Evolutionary conservation across 352 stramenopile genomes (phyloP).

Genomic region (Phytophthora pistaciae): DNA sequence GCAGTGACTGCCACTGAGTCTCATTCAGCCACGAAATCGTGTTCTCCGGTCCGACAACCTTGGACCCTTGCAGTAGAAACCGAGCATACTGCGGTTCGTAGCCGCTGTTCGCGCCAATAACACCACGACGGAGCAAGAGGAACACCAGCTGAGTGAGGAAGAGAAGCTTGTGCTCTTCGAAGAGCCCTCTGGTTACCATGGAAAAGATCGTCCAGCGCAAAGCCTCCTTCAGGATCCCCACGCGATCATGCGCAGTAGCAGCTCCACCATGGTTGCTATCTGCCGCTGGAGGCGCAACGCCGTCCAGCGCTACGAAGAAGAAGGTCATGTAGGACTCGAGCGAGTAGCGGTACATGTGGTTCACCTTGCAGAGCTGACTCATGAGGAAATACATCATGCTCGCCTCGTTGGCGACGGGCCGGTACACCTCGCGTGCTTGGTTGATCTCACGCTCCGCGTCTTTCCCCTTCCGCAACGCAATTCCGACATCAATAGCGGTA

Average conservation of each 20-base stretch:
- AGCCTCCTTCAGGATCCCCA: constrained; percentile 71
- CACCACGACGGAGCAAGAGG: constrained; percentile 73
- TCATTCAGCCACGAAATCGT: constrained; percentile 88
- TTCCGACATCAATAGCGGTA: constrained; percentile 88
- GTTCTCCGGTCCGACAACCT: constrained; percentile 72
- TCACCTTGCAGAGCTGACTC: constrained; percentile 88
- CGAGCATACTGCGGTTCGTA: constrained; percentile 79
- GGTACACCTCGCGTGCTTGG: constrained; percentile 91
- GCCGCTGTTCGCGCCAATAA: constrained; percentile 68
- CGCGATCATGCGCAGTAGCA: constrained; percentile 59
- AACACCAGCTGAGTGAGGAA: constrained; percentile 92
- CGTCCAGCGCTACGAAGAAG: constrained; percentile 85
- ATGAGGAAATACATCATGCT: constrained; percentile 95
- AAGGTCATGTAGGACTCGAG: constrained; percentile 92
- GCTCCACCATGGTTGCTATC: constrained; percentile 11
- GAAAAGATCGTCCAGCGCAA: constrained; percentile 90
- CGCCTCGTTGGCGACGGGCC: constrained; percentile 88
- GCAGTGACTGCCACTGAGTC: constrained; percentile 85
- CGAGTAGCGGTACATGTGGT: constrained; percentile 96
- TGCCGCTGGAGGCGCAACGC: constrained; percentile 39
- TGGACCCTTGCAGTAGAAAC: constrained; percentile 86
- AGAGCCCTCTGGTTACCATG: constrained; percentile 92
- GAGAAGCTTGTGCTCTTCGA: constrained; percentile 93
- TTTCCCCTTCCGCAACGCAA: constrained; percentile 85
- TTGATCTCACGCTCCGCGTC: constrained; percentile 94